Percentiles rank a stretch among this genome's conserved stretches.
phyloP scores from a whole-genome alignment of 2,329 filamentous ascomycete species.

The Basipetospora chlamydospora region DNA sequence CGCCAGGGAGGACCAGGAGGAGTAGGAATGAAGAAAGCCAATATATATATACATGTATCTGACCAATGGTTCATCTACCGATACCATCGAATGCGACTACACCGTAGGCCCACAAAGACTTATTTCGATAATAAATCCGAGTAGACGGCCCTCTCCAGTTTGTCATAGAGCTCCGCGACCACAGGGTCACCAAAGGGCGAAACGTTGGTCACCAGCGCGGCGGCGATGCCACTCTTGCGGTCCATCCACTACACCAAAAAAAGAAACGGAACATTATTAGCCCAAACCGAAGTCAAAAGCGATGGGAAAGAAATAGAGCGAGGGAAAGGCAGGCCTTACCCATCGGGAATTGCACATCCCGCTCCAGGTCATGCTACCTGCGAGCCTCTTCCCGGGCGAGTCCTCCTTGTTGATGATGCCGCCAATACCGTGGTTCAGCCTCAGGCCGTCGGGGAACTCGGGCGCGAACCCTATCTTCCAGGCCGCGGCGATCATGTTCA shows the following conservation, averaged over 20 bases:
- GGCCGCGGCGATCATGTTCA: constrained; percentile 9
- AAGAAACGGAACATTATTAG: constrained; percentile 1
- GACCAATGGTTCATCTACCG: neutral
- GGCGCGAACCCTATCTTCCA: constrained; percentile 16
- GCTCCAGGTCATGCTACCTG: constrained; percentile 27
- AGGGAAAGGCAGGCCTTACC: too few species aligned
- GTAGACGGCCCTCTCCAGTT: constrained; percentile 1
- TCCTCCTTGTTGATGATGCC: constrained; percentile 25
- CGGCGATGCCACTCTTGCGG: constrained; percentile 10
- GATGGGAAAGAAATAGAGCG: neutral
- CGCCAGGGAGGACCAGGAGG: too few species aligned
- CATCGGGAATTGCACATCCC: constrained; percentile 27
- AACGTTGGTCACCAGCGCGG: constrained; percentile 11
- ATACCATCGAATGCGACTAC: neutral
- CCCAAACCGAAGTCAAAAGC: neutral
- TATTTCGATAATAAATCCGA: too few species aligned
- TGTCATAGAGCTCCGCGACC: constrained; percentile 4
- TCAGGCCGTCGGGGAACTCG: constrained; percentile 18
- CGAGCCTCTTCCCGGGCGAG: constrained; percentile 22
- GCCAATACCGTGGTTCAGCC: constrained; percentile 22
- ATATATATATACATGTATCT: neutral
- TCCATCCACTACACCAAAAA: constrained; percentile 15
- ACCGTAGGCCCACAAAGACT: neutral
- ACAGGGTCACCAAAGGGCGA: constrained; percentile 22
- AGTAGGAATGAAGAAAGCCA: neutral